Percentiles rank a stretch among this genome's conserved stretches.
Conservation (phyloP, 352 stramenopile genomes). For the Pythium aristosporum region DNA sequence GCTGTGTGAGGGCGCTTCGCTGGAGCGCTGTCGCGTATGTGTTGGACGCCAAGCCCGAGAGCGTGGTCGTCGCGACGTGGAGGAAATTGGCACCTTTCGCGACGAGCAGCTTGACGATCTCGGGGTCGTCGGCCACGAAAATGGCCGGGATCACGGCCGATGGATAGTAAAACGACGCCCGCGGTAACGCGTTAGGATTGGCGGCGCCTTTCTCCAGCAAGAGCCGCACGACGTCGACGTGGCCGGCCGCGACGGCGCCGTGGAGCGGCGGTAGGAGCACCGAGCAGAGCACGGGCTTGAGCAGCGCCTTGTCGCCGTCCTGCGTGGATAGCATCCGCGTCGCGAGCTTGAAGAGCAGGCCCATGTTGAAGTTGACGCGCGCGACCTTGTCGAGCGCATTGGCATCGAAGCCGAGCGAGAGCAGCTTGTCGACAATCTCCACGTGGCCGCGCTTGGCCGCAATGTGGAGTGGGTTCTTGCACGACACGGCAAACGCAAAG, state of each 20-base stretch:
- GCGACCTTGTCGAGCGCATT: conserved; percentile 79
- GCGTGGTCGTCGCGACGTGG: conserved; percentile 46
- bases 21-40: conserved; percentile 57
- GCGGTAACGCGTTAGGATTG: conserved; percentile 59
- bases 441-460: conserved; percentile 56
- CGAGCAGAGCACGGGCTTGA: conserved; percentile 53
- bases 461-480: conserved; percentile 78
- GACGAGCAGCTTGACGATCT: conserved; percentile 67
- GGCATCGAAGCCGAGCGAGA: conserved; percentile 53
- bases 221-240: conserved; percentile 58
- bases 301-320: conserved; percentile 47
- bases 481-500: conserved; percentile 59
- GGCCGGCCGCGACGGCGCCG: conserved; percentile 56
- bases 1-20: conserved; percentile 62
- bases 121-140: conserved; percentile 72
- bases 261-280: conserved; percentile 73
- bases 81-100: conserved; percentile 66
- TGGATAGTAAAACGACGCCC: conserved; percentile 66
- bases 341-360: conserved; percentile 66
- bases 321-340: conserved; percentile 61
- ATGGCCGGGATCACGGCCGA: conserved; percentile 60
- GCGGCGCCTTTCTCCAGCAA: conserved; percentile 52
- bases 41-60: conserved; percentile 37
- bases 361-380: conserved; percentile 79
- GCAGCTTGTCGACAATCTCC: conserved; percentile 55